A percentile compares a stretch with the other conserved stretches of the same genome.
Evolutionary conservation across 495 filamentous ascomycete species (phyloP).

Genomic region (Parmelia sp.): DNA sequence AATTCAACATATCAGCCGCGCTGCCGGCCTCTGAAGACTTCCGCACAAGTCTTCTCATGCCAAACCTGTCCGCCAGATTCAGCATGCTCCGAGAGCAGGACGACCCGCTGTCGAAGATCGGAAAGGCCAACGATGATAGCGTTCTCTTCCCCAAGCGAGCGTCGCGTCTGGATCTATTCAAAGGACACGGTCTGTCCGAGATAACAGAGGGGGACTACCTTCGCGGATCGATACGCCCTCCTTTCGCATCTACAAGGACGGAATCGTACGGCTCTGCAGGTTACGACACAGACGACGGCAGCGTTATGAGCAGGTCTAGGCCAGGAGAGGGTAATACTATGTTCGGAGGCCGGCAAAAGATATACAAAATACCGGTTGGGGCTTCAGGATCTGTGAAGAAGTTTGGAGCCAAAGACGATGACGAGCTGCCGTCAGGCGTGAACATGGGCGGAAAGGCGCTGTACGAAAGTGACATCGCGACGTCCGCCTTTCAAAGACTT

Average conservation of each 20-base stretch:
- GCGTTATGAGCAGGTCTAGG: conserved; percentile 78
- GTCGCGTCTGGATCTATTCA: conserved; percentile 58
- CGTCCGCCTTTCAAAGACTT: conserved; percentile 73
- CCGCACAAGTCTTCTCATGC: conserved; percentile 94
- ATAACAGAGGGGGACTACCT: conserved; percentile 86
- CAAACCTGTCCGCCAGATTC: conserved; percentile 87
- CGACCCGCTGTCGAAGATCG: conserved; percentile 76
- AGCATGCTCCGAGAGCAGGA: conserved; percentile 95
- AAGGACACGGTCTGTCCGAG: conserved; percentile 57
- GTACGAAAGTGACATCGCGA: conserved; percentile 78
- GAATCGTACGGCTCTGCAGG: conserved; percentile 51
- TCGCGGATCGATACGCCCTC: conserved; percentile 54
- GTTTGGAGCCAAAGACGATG: conserved; percentile 24
- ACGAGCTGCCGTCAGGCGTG: conserved; percentile 35
- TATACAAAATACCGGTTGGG: conserved; percentile 77
- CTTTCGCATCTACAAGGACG: conserved; percentile 44
- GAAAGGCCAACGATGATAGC: conserved; percentile 91
- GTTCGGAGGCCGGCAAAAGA: conserved; percentile 93
- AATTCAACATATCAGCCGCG: conserved; percentile 65
- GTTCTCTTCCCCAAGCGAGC: conserved; percentile 77
- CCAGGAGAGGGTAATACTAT: conserved; percentile 87
- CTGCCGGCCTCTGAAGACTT: conserved; percentile 85
- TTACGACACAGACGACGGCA: conserved; percentile 69
- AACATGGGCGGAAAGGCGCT: conserved; percentile 63
- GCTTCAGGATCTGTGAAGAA: conserved; percentile 39